Base-by-base conservation (phyloP, 257 asterid species). In the Ajuga chamaepitys region DNA sequence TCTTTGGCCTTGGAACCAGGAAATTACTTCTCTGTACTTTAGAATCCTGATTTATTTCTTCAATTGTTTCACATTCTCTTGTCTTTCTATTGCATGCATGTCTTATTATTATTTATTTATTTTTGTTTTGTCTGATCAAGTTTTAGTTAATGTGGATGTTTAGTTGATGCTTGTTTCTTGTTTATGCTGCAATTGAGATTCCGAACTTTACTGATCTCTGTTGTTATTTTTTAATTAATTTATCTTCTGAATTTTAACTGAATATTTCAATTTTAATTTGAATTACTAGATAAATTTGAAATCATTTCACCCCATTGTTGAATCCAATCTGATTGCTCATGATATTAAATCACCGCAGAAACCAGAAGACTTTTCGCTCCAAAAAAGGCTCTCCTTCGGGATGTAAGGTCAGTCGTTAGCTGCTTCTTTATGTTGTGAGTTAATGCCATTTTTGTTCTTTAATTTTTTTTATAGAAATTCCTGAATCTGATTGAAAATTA, bases 1-100 rank as follows among this genome's bases (percentile, higher is more conserved):
- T 71, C 28, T 73, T 75, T 28, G 89, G 81, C n/a, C 66, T 74
- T 40, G 89, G 87, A 62, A 81, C 52, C 78, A 79, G 83, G 89
- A 64, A 78, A 67, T 41, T 45, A 24, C 26, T 40, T 64, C 7
- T 28, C 13, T 51, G 32, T n/a, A 4, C 0, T 18, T 28, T 32
- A 2, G 3, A 22, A 10, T 63, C 20, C n/a, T 14, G 5, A 45
- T 1, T 13, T 54, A 4, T 47, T 64, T 24, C 25, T 17, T 34
- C 12, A 25, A 14, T 52, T 66, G 37, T 46, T 17, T 26, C 10
- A 4, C 14, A 8, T 28, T 60, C 2, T n/a, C 11, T 16, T 21
- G 8, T 52, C 18, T 38, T 71, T 67, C 24, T 26, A 10, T 5
- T 62, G 75, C 77, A 73, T 73, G 78, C 84, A 70, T 61, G 73